phyloP scores from a whole-genome alignment of 768 basidiomycete genomes.

The Agrocybe praecox region DNA sequence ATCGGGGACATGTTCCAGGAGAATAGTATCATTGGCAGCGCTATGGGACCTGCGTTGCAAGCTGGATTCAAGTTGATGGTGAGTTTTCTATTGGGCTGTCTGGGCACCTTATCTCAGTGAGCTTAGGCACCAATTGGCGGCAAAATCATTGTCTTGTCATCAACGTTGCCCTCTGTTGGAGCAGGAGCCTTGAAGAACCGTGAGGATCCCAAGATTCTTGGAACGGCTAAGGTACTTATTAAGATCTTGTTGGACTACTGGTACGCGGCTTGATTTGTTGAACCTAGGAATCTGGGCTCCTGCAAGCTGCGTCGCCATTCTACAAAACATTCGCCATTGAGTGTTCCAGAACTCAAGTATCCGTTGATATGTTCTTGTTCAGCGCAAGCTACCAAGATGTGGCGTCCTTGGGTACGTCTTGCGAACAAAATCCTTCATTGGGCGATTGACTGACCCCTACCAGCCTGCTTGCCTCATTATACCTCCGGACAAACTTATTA shows the following conservation, averaged over 20 bases:
- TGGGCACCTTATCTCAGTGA: not conserved
- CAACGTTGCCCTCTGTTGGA: slow-evolving; percentile 85
- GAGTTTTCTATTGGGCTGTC: slow-evolving; percentile 13
- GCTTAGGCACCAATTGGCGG: slow-evolving; percentile 87
- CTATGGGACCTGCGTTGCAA: slow-evolving; percentile 92
- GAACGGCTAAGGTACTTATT: slow-evolving; percentile 79
- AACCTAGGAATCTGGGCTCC: slow-evolving; percentile 80
- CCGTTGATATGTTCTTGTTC: slow-evolving; percentile 99
- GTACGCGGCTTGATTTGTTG: not conserved
- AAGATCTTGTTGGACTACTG: not conserved
- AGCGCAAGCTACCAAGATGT: slow-evolving; percentile 93
- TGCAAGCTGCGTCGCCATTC: slow-evolving; percentile 93
- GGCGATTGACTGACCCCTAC: not conserved
- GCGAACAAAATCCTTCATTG: not conserved
- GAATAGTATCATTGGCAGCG: slow-evolving; percentile 91
- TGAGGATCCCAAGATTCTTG: slow-evolving; percentile 95
- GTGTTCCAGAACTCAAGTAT: slow-evolving; percentile 94
- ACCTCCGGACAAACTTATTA: slow-evolving; percentile 98
- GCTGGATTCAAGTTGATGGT: slow-evolving; percentile 97
- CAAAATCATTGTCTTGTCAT: slow-evolving; percentile 87
- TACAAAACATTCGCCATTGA: slow-evolving; percentile 99
- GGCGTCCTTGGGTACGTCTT: slow-evolving; percentile 77
- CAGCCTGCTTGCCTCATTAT: slow-evolving; percentile 93
- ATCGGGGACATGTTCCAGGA: slow-evolving; percentile 98
- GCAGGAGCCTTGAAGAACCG: slow-evolving; percentile 93